Percentiles rank a stretch among this genome's conserved stretches.
Evolutionary conservation across 1,139 yeast species (phyloP).

Genomic region (Debaryomyces fabryi): DNA sequence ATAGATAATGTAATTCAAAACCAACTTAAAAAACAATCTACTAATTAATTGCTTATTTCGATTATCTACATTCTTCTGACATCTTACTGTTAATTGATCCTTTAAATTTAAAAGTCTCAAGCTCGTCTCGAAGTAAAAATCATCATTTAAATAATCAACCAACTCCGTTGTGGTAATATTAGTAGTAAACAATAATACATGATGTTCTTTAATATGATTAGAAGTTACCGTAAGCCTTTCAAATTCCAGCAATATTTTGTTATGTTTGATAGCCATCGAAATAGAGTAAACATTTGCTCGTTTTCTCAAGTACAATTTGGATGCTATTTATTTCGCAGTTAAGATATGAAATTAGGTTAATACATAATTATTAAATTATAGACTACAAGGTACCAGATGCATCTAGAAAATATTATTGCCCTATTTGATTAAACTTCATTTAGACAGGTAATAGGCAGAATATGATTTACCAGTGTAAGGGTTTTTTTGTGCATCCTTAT

Average conservation of each 20-base stretch:
- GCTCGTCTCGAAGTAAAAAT: conserved; percentile 34
- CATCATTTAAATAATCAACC: conserved; percentile 28
- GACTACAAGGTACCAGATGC: not conserved
- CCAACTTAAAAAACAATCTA: conserved; percentile 27
- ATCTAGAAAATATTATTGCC: not conserved
- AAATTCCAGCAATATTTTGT: conserved; percentile 5
- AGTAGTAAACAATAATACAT: conserved; percentile 21
- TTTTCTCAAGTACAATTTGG: not conserved
- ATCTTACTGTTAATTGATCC: conserved; percentile 35
- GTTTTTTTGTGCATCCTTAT: conserved; percentile 12
- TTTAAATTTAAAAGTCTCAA: conserved; percentile 40
- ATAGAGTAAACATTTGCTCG: not conserved
- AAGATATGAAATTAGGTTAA: too few species aligned
- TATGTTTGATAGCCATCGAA: not conserved
- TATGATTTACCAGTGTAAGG: not conserved
- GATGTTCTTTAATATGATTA: not conserved
- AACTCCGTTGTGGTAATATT: conserved; percentile 17
- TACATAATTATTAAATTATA: not conserved
- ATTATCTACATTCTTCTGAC: conserved; percentile 24
- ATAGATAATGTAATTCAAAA: conserved; percentile 25
- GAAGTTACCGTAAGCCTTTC: not conserved
- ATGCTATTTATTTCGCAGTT: not conserved
- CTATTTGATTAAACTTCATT: not conserved
- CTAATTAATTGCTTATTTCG: conserved; percentile 25
- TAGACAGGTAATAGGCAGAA: not conserved